Conservation (phyloP, 441 rosid genomes). For the Lagerstroemia fauriei region DNA sequence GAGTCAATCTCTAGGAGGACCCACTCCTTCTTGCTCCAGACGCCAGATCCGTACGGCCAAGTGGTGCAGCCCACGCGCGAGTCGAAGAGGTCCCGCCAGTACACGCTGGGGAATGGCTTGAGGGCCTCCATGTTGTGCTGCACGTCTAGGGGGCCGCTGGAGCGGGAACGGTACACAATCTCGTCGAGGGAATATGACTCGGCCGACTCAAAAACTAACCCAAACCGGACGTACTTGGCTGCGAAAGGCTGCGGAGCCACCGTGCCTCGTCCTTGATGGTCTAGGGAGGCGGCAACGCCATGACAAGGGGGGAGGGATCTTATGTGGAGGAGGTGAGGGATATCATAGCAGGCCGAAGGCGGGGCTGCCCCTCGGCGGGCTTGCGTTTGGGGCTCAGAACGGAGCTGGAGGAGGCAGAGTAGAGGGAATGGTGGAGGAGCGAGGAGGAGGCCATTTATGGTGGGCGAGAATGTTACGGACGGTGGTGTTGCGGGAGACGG, state of each 20-base stretch:
- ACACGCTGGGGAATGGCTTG: slow-evolving; percentile 52
- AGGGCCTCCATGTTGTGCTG: slow-evolving; percentile 64
- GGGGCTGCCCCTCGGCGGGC: slow-evolving; percentile 4
- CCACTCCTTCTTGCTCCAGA: slow-evolving; percentile 78
- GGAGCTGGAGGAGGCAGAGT: slow-evolving; percentile 27
- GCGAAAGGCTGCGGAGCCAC: slow-evolving; percentile 50
- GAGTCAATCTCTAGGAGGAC: slow-evolving; percentile 67
- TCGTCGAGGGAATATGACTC: slow-evolving; percentile 69
- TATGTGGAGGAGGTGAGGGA: slow-evolving; percentile 44
- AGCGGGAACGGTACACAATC: slow-evolving; percentile 65
- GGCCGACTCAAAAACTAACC: slow-evolving; percentile 41
- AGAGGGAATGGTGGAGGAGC: slow-evolving; percentile 33
- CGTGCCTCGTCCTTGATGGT: slow-evolving; percentile 64
- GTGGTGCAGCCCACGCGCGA: slow-evolving; percentile 67
- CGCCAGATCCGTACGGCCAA: slow-evolving; percentile 75
- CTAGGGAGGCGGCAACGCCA: slow-evolving; percentile 26
- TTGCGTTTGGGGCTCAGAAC: slow-evolving; percentile 32
- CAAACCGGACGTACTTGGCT: slow-evolving; percentile 65
- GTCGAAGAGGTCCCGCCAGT: slow-evolving; percentile 67
- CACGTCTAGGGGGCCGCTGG: slow-evolving; percentile 65
- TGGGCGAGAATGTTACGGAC: too few species aligned
- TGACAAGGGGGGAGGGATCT: slow-evolving; percentile 31
- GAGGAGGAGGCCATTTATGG: slow-evolving; percentile 40
- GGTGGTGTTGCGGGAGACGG: neutral
- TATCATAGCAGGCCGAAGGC: slow-evolving; percentile 26